Evolutionary conservation across 2,329 filamentous ascomycete species (phyloP), one percentile per base, ranked within the genome.

Genomic region (Clarireedia homoeocarpa): DNA sequence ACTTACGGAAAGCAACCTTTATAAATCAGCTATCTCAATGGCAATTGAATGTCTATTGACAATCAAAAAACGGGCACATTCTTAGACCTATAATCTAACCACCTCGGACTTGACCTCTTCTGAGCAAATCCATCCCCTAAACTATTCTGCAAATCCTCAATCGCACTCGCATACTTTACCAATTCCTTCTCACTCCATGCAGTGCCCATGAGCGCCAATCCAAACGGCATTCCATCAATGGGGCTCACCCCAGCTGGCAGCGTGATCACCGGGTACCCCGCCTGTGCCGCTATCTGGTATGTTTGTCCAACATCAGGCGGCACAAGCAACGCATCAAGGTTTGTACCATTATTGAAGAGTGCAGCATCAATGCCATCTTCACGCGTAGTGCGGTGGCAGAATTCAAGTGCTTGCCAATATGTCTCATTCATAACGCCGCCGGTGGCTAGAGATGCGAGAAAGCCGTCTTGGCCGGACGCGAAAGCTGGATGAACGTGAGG

Each of bases 211-310:
- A 86, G 72, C 0, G 75, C 80, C 26, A 86, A 67, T 1, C 82
- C 82, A 59, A 82, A 83, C 0, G 81, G 81, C 79, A 85, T 83
- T 6, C 81, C 80, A 3, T 76, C 78, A 12, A 67, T 71, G 7
- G 70, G 62, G 61, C 79, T 74, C 5, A 82, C 72, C 1, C 83
- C 83, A 0, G 77, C 83, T 0, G 87, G 87, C 1, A 91, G 67
- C 0, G 86, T 88, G 51, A 90, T 75, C 66, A 88, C 77, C 0
- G 86, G 87, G 65, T 90, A 91, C 0, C 86, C 86, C 5, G 87
- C 88, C 70, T 90, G 85, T 0, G 88, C 87, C 0, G 85, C 83
- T 58, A 88, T 80, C 70, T 88, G 82, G 59, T 82, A 82, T 4
- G 80, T 80, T 67, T 88, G 84, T 0, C 78, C 86, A 3, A 86